Evolutionary conservation across 176 grass and related monocot species (phyloP), one percentile per base, ranked within the genome.

Genomic region (Carex kokanica): DNA sequence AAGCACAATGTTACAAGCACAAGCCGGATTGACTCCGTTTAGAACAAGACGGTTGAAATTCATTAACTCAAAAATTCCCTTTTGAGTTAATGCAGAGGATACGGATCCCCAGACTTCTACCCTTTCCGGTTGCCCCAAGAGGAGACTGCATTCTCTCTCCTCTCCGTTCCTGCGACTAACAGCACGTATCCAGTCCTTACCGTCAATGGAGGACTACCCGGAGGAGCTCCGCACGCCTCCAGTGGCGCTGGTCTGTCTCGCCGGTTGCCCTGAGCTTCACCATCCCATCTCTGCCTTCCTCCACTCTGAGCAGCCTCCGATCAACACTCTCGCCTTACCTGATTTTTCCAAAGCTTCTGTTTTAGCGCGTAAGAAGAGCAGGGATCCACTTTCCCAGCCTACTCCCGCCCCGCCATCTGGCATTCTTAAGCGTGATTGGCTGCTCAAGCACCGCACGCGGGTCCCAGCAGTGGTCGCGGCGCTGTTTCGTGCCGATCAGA

Each of bases 151-250:
- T 23, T 63, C 29, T 31, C 59, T 75, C 84, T 82, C 64, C 78
- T 58, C 34, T 21, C 69, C 68, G 34, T 25, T 72, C 23, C 5
- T 34, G 7, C 31, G 10, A 12, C n/a, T 1, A 32, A 29, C 78
- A 67, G 38, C 29, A 72, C 83, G 8, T 60, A 45, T 86, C 82
- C 52, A 63, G 29, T 60, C 74, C 74, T 70, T 41, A 17, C 59
- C 78, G 73, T 81, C 74, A 83, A 99, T 99, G 96, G 96, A 99
- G 89, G 89, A 95, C 82, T 95, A 92, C 85, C 93, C 96, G 60
- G 96, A 99, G 89, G 96, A 99, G 91, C 96, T 95, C 80, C 91
- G 93, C 65, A 99, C 96, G 78, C 96, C 93, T 77, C 96, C 93
- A 83, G 60, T 90, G 32, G 29, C 91, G 3, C 85, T 99, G 21